Evolutionary conservation across 2,329 filamentous ascomycete genomes (phyloP).

Genomic region (Ophiocordyceps sinensis): DNA sequence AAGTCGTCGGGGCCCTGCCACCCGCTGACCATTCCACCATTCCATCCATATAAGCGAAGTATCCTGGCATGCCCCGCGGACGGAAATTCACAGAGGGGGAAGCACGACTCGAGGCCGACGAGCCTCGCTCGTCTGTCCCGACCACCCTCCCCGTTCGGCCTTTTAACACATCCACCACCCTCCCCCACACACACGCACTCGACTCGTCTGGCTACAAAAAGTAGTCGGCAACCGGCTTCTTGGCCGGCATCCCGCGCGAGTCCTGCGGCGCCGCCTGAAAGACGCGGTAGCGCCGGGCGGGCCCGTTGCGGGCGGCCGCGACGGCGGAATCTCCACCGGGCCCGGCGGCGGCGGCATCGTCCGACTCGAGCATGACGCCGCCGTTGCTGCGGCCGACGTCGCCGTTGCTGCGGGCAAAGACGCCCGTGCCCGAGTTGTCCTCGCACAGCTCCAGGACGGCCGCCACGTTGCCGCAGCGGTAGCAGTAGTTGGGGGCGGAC

Average conservation of each 20-base stretch:
- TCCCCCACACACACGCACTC: too few relatives aligned
- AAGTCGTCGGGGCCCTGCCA: too few relatives aligned
- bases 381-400: slow-evolving; percentile 47
- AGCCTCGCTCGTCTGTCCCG: too few relatives aligned
- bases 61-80: too few relatives aligned
- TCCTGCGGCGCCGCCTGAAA: slow-evolving; percentile 97
- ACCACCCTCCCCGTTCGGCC: too few relatives aligned
- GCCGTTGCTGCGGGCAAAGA: slow-evolving; percentile 57
- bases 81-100: too few relatives aligned
- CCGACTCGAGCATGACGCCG: slow-evolving; percentile 32
- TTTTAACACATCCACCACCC: too few relatives aligned
- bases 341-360: slow-evolving; percentile 20
- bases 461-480: slow-evolving; percentile 89
- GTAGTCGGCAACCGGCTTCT: slow-evolving; percentile 96
- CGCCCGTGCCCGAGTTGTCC: slow-evolving; percentile 60
- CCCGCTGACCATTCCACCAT: too few relatives aligned
- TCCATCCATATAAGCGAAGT: too few relatives aligned
- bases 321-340: slow-evolving; percentile 9
- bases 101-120: too few relatives aligned
- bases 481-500: slow-evolving; percentile 95
- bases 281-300: slow-evolving; percentile 80
- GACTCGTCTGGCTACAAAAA: slow-evolving; percentile 48
- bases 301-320: slow-evolving; percentile 41
- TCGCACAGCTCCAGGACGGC: slow-evolving; percentile 88
- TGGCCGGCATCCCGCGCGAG: slow-evolving; percentile 91